A percentile compares a stretch with the other conserved stretches of the same genome.
Evolutionary conservation across 2,329 filamentous ascomycete genomes (phyloP).

Genomic region (Botryosphaeria agaves): DNA sequence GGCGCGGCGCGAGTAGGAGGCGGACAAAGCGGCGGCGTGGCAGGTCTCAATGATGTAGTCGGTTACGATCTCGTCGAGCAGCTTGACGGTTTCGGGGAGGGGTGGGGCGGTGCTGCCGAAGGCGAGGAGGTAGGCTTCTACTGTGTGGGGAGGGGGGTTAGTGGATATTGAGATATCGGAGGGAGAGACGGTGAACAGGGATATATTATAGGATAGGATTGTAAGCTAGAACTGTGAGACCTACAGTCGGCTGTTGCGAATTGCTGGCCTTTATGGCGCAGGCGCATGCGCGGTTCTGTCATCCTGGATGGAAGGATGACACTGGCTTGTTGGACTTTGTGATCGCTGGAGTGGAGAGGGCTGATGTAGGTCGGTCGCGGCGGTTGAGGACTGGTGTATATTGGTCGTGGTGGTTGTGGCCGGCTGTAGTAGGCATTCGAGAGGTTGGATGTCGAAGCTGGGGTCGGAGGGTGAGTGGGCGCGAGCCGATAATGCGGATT

Average conservation of each 20-base stretch:
- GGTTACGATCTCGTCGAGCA: slow-evolving; percentile 88
- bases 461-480: too few relatives aligned
- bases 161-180: neutral
- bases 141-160: slow-evolving; percentile 29
- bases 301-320: too few relatives aligned
- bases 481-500: too few relatives aligned
- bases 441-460: too few relatives aligned
- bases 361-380: too few relatives aligned
- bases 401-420: too few relatives aligned
- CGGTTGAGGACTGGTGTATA: too few relatives aligned
- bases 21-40: slow-evolving; percentile 73
- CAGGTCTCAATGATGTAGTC: slow-evolving; percentile 93
- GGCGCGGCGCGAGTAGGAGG: slow-evolving; percentile 72
- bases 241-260: slow-evolving; percentile 25
- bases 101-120: slow-evolving; percentile 65
- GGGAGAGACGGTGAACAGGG: slow-evolving; percentile 1
- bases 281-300: slow-evolving; percentile 30
- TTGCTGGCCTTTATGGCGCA: slow-evolving; percentile 28
- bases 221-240: too few relatives aligned
- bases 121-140: slow-evolving; percentile 58
- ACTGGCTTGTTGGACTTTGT: too few relatives aligned
- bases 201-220: too few relatives aligned
- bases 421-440: too few relatives aligned
- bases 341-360: too few relatives aligned
- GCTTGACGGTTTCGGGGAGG: slow-evolving; percentile 65